Percentiles rank a stretch among this genome's conserved stretches.
These are phyloP conservation scores for Centrapalus pauciflorus DNA, from an alignment of 129 eudicot species.

Conservation along the genomic window DNA sequence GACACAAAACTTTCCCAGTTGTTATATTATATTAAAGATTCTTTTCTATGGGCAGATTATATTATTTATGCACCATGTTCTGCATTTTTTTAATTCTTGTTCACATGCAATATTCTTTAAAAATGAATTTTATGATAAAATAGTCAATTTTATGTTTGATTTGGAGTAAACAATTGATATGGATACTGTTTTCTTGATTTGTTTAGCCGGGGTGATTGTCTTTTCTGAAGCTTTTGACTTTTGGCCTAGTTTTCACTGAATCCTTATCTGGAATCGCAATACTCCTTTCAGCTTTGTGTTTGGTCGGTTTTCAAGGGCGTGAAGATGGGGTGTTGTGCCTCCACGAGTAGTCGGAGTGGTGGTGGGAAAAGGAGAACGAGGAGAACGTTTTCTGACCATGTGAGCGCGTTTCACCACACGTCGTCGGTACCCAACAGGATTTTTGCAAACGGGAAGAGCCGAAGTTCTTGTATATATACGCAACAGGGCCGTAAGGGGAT, in stretches of 20 bases:
- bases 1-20: constrained; percentile 20
- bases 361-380: constrained; percentile 45
- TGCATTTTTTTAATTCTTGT: constrained; percentile 29
- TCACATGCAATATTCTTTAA: constrained; percentile 56
- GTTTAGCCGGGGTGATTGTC: constrained; percentile 30
- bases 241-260: constrained; percentile 40
- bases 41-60: constrained; percentile 40
- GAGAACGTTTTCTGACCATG: constrained; percentile 70
- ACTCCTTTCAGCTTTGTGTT: constrained; percentile 22
- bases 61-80: constrained; percentile 31
- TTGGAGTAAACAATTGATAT: constrained; percentile 19
- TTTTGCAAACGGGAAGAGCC: constrained; percentile 69
- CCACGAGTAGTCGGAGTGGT: constrained; percentile 55
- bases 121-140: constrained; percentile 18
- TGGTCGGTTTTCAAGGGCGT: constrained; percentile 25
- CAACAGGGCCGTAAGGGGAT: constrained; percentile 98
- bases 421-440: constrained; percentile 71
- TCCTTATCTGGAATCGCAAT: constrained; percentile 23
- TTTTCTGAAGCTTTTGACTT: constrained; percentile 28
- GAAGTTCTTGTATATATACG: constrained; percentile 78
- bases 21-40: constrained; percentile 33
- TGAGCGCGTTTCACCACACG: constrained; percentile 49
- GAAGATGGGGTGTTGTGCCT: constrained; percentile 88
- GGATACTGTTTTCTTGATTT: constrained; percentile 15
- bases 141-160: constrained; percentile 22